phyloP scores from a whole-genome alignment of 768 basidiomycete species.

The Clathrus columnatus region DNA sequence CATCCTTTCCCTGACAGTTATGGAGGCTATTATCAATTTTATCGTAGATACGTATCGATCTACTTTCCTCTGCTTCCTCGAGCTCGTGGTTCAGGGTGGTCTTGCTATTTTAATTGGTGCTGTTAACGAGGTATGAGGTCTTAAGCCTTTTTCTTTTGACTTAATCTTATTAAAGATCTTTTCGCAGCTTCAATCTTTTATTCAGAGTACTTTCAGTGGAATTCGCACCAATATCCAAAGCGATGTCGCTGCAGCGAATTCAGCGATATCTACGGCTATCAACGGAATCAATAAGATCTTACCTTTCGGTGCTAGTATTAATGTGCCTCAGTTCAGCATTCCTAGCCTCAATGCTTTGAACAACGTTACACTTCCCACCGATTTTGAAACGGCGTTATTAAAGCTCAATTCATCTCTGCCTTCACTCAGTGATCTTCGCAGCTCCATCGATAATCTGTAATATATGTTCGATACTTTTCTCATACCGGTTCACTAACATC shows the following conservation, averaged over 20 bases:
- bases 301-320: constrained; percentile 55
- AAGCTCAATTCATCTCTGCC: constrained; percentile 77
- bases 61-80: constrained; percentile 87
- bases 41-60: constrained; percentile 89
- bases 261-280: constrained; percentile 53
- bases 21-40: constrained; percentile 88
- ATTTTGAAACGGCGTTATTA: constrained; percentile 64
- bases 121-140: constrained; percentile 61
- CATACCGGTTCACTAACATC: constrained; percentile 3
- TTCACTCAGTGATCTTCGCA: constrained; percentile 64
- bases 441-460: constrained; percentile 57
- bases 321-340: constrained; percentile 61
- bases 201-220: constrained; percentile 48
- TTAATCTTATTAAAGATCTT: constrained; percentile 12
- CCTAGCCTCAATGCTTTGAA: constrained; percentile 67
- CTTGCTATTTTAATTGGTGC: constrained; percentile 74
- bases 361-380: constrained; percentile 72
- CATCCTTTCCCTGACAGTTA: constrained; percentile 64
- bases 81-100: constrained; percentile 77
- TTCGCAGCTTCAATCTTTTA: constrained; percentile 58
- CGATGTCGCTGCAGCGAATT: constrained; percentile 61
- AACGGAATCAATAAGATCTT: constrained; percentile 67
- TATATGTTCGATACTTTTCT: neutral
- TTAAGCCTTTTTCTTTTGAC: constrained; percentile 1
- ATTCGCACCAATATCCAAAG: constrained; percentile 67